phyloP scores from a whole-genome alignment of 371 early-diverging fungal genomes.

The Nematocida ironsii region DNA sequence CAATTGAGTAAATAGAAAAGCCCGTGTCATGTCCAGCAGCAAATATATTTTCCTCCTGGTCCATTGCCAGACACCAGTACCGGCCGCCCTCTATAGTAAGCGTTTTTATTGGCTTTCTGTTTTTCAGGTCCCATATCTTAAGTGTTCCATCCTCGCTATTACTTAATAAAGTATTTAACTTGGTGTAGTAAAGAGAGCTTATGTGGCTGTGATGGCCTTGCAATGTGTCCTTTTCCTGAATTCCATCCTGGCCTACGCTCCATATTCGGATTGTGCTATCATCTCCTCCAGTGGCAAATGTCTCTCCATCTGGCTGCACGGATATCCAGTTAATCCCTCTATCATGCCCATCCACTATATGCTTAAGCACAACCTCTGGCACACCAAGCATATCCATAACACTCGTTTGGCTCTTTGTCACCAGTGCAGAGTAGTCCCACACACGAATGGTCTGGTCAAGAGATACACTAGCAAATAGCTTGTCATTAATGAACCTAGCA shows the following conservation, averaged over 20 bases:
- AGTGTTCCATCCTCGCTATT: conserved; percentile 91
- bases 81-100: conserved; percentile 83
- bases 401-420: conserved; percentile 73
- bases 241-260: conserved; percentile 87
- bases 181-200: conserved; percentile 84
- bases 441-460: conserved; percentile 95
- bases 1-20: conserved; percentile 87
- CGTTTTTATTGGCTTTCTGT: conserved; percentile 75
- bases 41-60: conserved; percentile 73
- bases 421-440: conserved; percentile 88
- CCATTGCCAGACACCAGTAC: conserved; percentile 86
- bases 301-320: conserved; percentile 83
- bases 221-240: conserved; percentile 93
- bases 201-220: conserved; percentile 95
- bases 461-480: conserved; percentile 88
- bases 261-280: conserved; percentile 94
- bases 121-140: conserved; percentile 88
- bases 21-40: conserved; percentile 85
- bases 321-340: conserved; percentile 95
- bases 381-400: conserved; percentile 78
- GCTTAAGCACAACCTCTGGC: conserved; percentile 91
- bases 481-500: conserved; percentile 93
- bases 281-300: conserved; percentile 90
- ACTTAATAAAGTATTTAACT: conserved; percentile 79
- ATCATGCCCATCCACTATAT: conserved; percentile 94